phyloP scores from a whole-genome alignment of 495 filamentous ascomycete genomes.

The Clohesyomyces aquaticus region DNA sequence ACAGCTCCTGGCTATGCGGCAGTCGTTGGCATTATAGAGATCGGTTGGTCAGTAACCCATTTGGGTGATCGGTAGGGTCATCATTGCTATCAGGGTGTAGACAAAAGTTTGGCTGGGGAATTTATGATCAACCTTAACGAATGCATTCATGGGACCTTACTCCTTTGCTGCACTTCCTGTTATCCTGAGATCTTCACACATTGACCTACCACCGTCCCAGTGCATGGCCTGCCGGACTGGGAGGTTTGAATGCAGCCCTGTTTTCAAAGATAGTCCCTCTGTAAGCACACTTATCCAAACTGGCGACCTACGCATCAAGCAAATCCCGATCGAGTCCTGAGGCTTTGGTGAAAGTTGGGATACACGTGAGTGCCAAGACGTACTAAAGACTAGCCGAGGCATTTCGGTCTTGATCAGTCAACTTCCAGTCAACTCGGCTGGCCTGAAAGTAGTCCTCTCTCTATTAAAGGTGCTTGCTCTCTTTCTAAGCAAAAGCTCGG shows the following conservation, averaged over 20 bases:
- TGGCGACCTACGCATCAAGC: no score
- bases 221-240: no score
- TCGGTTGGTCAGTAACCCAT: neutral
- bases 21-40: conserved; percentile 26
- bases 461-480: neutral
- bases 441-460: neutral
- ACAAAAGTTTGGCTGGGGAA: neutral
- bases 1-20: neutral
- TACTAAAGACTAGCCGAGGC: no score
- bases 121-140: neutral
- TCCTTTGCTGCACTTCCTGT: neutral
- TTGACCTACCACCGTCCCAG: no score
- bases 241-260: no score
- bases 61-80: neutral
- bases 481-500: neutral
- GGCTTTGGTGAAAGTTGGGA: no score
- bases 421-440: no score
- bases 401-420: no score
- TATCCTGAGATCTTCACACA: neutral
- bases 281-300: no score
- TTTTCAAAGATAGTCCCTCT: no score
- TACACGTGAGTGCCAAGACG: no score
- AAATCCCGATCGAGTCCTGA: no score
- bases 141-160: neutral
- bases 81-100: neutral